Conservation (phyloP, 257 asterid genomes). For the Scutellaria minor region DNA sequence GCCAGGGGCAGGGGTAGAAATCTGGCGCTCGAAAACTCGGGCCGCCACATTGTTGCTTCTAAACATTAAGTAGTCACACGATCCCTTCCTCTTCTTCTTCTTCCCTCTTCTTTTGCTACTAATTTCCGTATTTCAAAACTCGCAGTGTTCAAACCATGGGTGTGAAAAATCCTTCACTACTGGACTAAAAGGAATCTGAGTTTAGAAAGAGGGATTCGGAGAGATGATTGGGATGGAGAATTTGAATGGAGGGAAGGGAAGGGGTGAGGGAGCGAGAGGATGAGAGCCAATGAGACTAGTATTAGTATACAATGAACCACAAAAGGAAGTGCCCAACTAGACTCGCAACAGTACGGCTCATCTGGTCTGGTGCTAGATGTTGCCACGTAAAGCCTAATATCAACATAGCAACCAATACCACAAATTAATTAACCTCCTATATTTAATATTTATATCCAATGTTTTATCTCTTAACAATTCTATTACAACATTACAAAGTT, state of each 20-base stretch:
- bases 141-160: constrained; percentile 33
- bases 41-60: constrained; percentile 94
- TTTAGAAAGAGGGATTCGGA: neutral
- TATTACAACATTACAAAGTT: too few species aligned
- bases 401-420: too few species aligned
- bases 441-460: too few species aligned
- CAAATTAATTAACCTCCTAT: too few species aligned
- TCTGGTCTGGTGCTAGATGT: too few species aligned
- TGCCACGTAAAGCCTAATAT: too few species aligned
- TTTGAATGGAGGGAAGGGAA: constrained; percentile 35
- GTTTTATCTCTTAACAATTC: too few species aligned
- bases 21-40: constrained; percentile 97
- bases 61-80: constrained; percentile 61
- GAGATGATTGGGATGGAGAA: constrained; percentile 18
- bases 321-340: neutral
- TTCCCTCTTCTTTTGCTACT: neutral
- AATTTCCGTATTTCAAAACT: neutral
- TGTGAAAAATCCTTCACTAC: constrained; percentile 3
- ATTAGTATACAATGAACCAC: neutral
- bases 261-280: constrained; percentile 2
- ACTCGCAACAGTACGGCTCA: too few species aligned
- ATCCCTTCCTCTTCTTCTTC: neutral
- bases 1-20: constrained; percentile 88
- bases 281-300: neutral
- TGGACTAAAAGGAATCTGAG: neutral